Evolutionary conservation across 1,284 basidiomycete species (phyloP).

Genomic region (Melampsora occidentalis): DNA sequence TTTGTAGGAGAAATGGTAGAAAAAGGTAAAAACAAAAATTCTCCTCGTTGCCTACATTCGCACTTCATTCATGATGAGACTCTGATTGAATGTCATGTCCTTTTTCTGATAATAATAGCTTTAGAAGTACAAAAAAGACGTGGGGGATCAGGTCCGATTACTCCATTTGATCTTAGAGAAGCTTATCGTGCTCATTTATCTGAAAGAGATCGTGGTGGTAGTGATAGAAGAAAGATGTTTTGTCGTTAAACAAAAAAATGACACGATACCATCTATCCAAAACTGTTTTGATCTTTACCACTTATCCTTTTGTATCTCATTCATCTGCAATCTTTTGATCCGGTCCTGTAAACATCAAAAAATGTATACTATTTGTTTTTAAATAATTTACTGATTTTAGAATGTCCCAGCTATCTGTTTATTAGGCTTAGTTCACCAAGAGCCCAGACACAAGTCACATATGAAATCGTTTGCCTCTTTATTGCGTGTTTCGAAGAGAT

Average conservation of each 20-base stretch:
- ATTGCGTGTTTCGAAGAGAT: too few species aligned
- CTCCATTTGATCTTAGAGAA: constrained; percentile 80
- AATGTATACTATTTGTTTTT: too few species aligned
- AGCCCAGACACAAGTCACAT: too few species aligned
- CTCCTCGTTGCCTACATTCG: not conserved
- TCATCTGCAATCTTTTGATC: too few species aligned
- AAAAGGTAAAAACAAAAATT: constrained; percentile 60
- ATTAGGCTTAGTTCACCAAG: too few species aligned
- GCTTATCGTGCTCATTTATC: constrained; percentile 77
- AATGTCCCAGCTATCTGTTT: too few species aligned
- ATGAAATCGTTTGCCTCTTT: too few species aligned
- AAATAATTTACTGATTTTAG: too few species aligned
- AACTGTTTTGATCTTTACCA: too few species aligned
- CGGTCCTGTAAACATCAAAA: too few species aligned
- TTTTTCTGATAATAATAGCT: constrained; percentile 57
- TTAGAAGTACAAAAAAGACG: constrained; percentile 70
- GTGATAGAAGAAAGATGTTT: constrained; percentile 46
- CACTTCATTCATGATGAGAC: not conserved
- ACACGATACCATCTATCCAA: too few species aligned
- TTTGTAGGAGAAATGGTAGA: constrained; percentile 90
- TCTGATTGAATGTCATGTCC: not conserved
- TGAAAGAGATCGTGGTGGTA: constrained; percentile 62
- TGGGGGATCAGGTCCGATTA: constrained; percentile 71
- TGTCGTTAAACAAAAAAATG: not conserved
- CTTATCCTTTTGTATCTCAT: too few species aligned